phyloP scores from a whole-genome alignment of 1,284 basidiomycete species.

The Moniliophthora roreri region DNA sequence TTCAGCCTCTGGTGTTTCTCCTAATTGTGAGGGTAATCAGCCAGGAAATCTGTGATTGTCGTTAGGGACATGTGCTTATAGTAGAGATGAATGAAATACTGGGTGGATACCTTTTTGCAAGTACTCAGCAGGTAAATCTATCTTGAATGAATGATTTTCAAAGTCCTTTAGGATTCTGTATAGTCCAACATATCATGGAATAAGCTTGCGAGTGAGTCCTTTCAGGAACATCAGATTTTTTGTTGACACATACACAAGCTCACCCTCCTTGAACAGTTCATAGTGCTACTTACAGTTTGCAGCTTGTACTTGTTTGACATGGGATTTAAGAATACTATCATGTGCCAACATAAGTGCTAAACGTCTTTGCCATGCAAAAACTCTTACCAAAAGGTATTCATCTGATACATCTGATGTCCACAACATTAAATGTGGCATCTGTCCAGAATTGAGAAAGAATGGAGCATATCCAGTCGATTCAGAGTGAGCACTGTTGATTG shows the following conservation, averaged over 20 bases:
- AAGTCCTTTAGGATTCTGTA: slow-evolving; percentile 25
- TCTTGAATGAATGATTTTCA: slow-evolving; percentile 22
- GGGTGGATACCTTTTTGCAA: slow-evolving; percentile 25
- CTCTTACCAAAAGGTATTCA: slow-evolving; percentile 23
- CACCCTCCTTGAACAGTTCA: slow-evolving; percentile 20
- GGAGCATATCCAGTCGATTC: slow-evolving; percentile 29
- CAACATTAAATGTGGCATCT: slow-evolving; percentile 25
- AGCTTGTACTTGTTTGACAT: slow-evolving; percentile 26
- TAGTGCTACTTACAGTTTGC: slow-evolving; percentile 23
- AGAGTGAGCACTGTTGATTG: slow-evolving; percentile 20
- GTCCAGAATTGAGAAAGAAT: slow-evolving; percentile 34
- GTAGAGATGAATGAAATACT: slow-evolving; percentile 26
- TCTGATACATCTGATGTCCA: slow-evolving; percentile 20
- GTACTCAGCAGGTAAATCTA: slow-evolving; percentile 24
- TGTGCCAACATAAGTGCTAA: slow-evolving; percentile 22
- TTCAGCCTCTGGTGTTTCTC: slow-evolving; percentile 9
- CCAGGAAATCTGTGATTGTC: slow-evolving; percentile 28
- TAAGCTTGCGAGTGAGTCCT: slow-evolving; percentile 24
- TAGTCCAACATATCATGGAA: slow-evolving; percentile 32
- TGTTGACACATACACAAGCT: slow-evolving; percentile 30
- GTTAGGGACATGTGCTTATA: slow-evolving; percentile 27
- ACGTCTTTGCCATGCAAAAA: slow-evolving; percentile 21
- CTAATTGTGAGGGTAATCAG: slow-evolving; percentile 13
- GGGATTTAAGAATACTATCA: slow-evolving; percentile 27
- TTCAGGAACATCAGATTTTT: slow-evolving; percentile 28